Evolutionary conservation across 2,329 filamentous ascomycete species (phyloP).

Genomic region (Periconia digitata): DNA sequence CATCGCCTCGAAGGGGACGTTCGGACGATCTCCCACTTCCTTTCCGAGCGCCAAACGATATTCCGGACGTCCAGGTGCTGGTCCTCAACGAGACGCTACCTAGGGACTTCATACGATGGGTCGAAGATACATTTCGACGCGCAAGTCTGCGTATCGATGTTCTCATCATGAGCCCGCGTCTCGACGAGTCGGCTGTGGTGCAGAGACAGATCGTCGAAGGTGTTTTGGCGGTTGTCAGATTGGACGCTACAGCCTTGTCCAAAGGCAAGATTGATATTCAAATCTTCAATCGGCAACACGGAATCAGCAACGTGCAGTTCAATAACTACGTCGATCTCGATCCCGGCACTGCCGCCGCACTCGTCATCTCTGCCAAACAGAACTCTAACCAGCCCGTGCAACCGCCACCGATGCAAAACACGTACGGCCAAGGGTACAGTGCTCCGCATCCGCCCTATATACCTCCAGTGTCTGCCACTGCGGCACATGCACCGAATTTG

Average conservation of each 20-base stretch:
- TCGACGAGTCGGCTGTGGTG: conserved; percentile 77
- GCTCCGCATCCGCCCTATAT: conserved; percentile 22
- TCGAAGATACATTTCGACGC: conserved; percentile 73
- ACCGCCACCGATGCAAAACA: conserved; percentile 28
- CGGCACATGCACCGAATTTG: conserved; percentile 51
- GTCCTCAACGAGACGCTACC: conserved; percentile 69
- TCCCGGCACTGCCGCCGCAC: conserved; percentile 74
- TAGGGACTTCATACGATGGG: conserved; percentile 77
- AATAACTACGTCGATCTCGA: conserved; percentile 87
- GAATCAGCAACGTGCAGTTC: conserved; percentile 75
- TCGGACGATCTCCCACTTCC: conserved; percentile 71
- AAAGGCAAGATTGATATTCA: conserved; percentile 77
- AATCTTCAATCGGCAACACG: conserved; percentile 78
- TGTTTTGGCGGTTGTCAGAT: conserved; percentile 78
- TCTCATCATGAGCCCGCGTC: conserved; percentile 75
- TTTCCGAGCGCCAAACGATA: conserved; percentile 69
- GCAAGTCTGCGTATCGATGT: conserved; percentile 75
- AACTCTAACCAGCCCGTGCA: conserved; percentile 38
- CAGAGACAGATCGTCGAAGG: conserved; percentile 85
- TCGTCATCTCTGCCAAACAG: conserved; percentile 72
- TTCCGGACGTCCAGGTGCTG: conserved; percentile 89
- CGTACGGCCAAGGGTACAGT: conserved; percentile 5
- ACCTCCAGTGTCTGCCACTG: conserved; percentile 29
- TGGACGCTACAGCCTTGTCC: conserved; percentile 69
- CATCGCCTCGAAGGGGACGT: conserved; percentile 64